Evolutionary conservation across 2,329 filamentous ascomycete genomes (phyloP).

Genomic region (Aspergillus vadensis): DNA sequence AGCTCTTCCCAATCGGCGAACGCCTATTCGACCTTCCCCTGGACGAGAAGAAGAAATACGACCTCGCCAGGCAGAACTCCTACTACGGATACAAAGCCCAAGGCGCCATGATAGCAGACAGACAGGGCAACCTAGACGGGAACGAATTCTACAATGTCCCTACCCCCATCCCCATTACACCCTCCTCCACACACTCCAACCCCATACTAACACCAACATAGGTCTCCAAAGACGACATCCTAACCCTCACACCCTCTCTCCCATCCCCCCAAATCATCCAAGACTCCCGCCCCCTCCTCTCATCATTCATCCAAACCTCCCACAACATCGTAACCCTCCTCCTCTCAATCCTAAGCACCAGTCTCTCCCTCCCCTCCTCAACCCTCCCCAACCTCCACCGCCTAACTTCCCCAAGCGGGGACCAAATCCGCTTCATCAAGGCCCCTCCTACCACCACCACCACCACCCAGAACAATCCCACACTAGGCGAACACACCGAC

Average conservation of each 20-base stretch:
- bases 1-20: conserved; percentile 50
- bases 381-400: conserved; percentile 52
- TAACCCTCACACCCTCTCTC: conserved; percentile 41
- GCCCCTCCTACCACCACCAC: conserved; percentile 50
- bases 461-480: conserved; percentile 45
- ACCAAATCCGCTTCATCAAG: conserved; percentile 58
- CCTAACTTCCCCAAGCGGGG: conserved; percentile 46
- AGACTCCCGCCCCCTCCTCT: conserved; percentile 39
- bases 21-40: conserved; percentile 52
- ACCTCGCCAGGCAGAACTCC: conserved; percentile 52
- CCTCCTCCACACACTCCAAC: background rate
- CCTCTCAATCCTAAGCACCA: conserved; percentile 47
- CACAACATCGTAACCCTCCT: conserved; percentile 52
- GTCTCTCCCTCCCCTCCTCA: conserved; percentile 45
- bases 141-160: conserved; percentile 59
- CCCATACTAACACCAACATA: conserved; percentile 15
- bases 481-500: conserved; percentile 58
- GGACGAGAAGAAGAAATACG: conserved; percentile 58
- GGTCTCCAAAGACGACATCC: conserved; percentile 57
- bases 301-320: conserved; percentile 48
- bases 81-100: conserved; percentile 58
- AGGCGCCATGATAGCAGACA: conserved; percentile 52
- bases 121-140: conserved; percentile 51
- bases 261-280: conserved; percentile 48
- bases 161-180: background rate